Base-by-base conservation (phyloP, 495 filamentous ascomycete species). In the Hypoxylon lienhwacheense region DNA sequence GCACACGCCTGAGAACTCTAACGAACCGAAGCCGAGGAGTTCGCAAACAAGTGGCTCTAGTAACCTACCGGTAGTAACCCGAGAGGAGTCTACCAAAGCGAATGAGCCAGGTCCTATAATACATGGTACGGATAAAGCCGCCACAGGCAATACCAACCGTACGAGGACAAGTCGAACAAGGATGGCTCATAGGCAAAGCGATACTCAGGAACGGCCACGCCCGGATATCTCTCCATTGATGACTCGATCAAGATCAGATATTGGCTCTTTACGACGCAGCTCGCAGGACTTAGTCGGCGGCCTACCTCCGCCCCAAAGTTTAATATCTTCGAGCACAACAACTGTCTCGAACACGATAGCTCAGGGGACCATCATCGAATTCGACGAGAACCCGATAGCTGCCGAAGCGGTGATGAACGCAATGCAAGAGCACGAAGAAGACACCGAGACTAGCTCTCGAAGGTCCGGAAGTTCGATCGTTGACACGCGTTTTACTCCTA, bases 401-500 rank as follows among this genome's bases (percentile, higher is more conserved):
- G 49, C 47, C 8, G 47, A 63, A 21, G 44, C 39, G 0, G 37
- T 62, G 11, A 26, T 43, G n/a, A 61, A 56, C 16, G 50, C 58
- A 4, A 42, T 43, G n/a, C 61, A 64, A 14, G 51, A 61, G 8
- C 55, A 57, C 0, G 67, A 73, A 34, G 34, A 47, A 17, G 46
- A 67, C 5, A 6, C 14, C 16, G 56, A 57, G 17, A 55, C 52
- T 48, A 28, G 55, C 20, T 62, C 66, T 7, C 60, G 65, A 26
- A 61, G 47, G 19, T 57, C 64, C 4, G 48, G 63, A 25, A 51
- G 64, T 28, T 64, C 63, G 2, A 16, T 70, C 4, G 65, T 66
- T 4, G 63, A 71, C 7, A 19, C 57, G n/a, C 55, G 55, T n/a
- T 70, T 73, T 41, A 68, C 55, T 19, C 72, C 73, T 14, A 74